Evolutionary conservation across 2,329 filamentous ascomycete species (phyloP).

Genomic region (Cordyceps javanica): DNA sequence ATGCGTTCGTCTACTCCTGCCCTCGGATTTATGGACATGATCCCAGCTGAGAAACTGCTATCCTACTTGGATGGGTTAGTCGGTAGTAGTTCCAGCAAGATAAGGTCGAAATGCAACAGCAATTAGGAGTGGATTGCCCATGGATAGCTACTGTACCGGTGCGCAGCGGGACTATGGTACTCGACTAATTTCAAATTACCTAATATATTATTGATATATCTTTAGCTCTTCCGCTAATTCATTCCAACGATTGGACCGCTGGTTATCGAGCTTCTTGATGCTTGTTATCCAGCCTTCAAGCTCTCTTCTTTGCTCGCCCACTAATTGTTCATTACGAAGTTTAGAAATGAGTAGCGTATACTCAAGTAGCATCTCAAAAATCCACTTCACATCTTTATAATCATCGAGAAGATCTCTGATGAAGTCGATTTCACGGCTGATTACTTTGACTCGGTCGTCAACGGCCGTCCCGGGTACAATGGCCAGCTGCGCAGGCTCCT

Average conservation of each 20-base stretch:
- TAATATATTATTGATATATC: background rate
- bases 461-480: constrained; percentile 60
- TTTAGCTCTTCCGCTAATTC: constrained; percentile 52
- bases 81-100: constrained; percentile 42
- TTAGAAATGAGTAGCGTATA: constrained; percentile 57
- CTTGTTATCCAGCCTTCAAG: constrained; percentile 55
- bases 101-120: constrained; percentile 30
- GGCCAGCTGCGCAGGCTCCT: constrained; percentile 40
- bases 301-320: constrained; percentile 35
- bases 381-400: constrained; percentile 65
- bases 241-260: constrained; percentile 68
- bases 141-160: background rate
- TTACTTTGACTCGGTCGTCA: constrained; percentile 57
- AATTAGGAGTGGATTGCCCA: background rate
- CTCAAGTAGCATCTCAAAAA: constrained; percentile 79
- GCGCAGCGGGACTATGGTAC: background rate
- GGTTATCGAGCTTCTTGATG: constrained; percentile 64
- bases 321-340: constrained; percentile 41
- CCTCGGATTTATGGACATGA: constrained; percentile 65
- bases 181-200: background rate
- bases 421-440: constrained; percentile 65
- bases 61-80: constrained; percentile 67
- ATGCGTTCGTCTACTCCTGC: constrained; percentile 61
- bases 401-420: constrained; percentile 60
- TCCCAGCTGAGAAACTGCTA: constrained; percentile 58